Evolutionary conservation across 2,329 filamentous ascomycete species (phyloP), one percentile per base, ranked within the genome.

Genomic region (Aspergillus fijiensis): DNA sequence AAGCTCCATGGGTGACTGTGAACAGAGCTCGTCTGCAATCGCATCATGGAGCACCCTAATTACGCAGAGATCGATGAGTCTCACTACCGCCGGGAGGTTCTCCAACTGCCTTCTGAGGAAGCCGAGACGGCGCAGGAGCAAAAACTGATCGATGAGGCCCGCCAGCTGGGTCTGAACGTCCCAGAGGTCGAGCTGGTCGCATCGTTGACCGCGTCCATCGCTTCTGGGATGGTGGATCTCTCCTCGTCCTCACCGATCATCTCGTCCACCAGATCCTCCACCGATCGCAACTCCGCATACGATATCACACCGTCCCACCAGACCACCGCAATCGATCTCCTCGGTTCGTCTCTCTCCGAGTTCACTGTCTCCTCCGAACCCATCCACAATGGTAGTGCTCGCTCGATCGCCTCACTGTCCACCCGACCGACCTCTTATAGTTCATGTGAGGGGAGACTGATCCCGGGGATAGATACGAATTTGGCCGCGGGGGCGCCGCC

Each of bases 381-480:
- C 27, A 59, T 62, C 23, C 69, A 74, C 60, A 66, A 68, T 3
- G 67, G 70, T 4, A 77, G 76, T 63, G 67, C 71, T 25, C 74
- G 75, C 45, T 79, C 76, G 45, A 64, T 76, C 27, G 70, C 71
- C 23, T 78, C 76, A 6, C 63, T 73, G 5, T 78, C 75, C 5
- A 78, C 76, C 7, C 72, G 75, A 19, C 76, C 75, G 10, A 77
- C 76, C 5, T 76, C 74, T 4, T 76, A 69, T 56, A 74, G 72
- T 60, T 76, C 74, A 3, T 73, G 61, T 49, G 74, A 77, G 55
- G 73, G 70, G 33, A 71, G 66, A 19, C 48, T 64, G 5, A 58
- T 63, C 0, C 62, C 57, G 4, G 66, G 65, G 25, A 51, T 60
- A 19, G 66, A 66, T 31, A 63, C 39, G 16, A 42, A 60, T 29